Conservation (phyloP, 371 early-diverging fungal species). For the Dichotomocladium elegans region DNA sequence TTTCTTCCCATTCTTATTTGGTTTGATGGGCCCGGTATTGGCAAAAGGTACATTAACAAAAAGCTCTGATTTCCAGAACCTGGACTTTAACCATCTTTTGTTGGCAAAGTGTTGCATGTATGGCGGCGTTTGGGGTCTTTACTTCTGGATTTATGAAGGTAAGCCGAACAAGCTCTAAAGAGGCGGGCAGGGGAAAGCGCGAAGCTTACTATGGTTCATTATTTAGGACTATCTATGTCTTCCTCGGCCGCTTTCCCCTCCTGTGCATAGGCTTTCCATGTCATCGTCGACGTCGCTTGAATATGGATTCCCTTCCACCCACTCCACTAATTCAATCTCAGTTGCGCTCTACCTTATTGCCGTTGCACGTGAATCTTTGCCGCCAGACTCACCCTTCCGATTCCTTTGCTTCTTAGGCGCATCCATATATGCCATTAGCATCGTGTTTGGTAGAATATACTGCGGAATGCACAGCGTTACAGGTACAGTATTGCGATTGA, state of each 20-base stretch:
- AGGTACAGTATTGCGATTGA: too few species aligned
- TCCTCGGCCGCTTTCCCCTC: conserved; percentile 74
- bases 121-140: conserved; percentile 64
- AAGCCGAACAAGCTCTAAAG: conserved; percentile 5
- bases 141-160: conserved; percentile 70
- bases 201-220: not conserved
- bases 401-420: conserved; percentile 36
- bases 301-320: conserved; percentile 83
- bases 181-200: not conserved
- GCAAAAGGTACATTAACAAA: conserved; percentile 40
- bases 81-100: not conserved
- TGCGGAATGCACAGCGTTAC: conserved; percentile 78
- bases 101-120: conserved; percentile 30
- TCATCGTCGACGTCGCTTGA: conserved; percentile 62
- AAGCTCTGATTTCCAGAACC: not conserved
- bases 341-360: conserved; percentile 63
- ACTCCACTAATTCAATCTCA: conserved; percentile 71
- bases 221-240: conserved; percentile 69
- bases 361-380: conserved; percentile 35
- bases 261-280: conserved; percentile 63
- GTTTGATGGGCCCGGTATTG: conserved; percentile 61
- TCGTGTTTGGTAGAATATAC: conserved; percentile 66
- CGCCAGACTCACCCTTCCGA: conserved; percentile 37
- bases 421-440: conserved; percentile 57
- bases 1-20: conserved; percentile 68